phyloP scores from a whole-genome alignment of 257 asterid species.

The Fraxinus anomala region DNA sequence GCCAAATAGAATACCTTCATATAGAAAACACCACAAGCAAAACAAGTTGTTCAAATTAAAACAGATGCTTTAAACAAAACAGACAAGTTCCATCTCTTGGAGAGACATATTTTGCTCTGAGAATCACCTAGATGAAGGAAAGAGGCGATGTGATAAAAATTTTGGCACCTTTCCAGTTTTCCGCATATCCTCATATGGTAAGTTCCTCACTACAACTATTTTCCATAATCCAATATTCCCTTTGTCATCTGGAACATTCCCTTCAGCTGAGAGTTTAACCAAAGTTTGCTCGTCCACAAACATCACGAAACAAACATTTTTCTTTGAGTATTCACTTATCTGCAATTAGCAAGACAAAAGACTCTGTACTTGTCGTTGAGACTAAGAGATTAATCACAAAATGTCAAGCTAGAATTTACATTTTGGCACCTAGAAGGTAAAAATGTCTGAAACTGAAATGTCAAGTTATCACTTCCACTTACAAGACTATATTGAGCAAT shows the following conservation, averaged over 20 bases:
- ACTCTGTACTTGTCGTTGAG: not conserved
- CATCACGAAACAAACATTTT: conserved; percentile 82
- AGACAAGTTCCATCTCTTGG: conserved; percentile 21
- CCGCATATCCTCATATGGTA: conserved; percentile 79
- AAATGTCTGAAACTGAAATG: not conserved
- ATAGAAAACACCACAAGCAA: conserved; percentile 25
- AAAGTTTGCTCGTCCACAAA: conserved; percentile 81
- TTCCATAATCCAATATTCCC: conserved; percentile 86
- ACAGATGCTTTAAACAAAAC: conserved; percentile 19
- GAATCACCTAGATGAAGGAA: conserved; percentile 88
- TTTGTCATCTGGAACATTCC: conserved; percentile 62
- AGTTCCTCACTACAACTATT: conserved; percentile 69
- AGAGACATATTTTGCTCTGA: conserved; percentile 22
- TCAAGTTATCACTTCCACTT: not conserved
- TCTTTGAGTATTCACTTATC: conserved; percentile 90
- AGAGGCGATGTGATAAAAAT: conserved; percentile 82
- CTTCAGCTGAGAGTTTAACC: conserved; percentile 68
- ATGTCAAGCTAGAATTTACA: not conserved
- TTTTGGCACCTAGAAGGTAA: not conserved
- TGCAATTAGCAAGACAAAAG: conserved; percentile 29
- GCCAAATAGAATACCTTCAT: conserved; percentile 88
- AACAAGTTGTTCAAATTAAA: conserved; percentile 19
- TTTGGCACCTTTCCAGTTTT: conserved; percentile 97
- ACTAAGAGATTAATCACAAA: not conserved
- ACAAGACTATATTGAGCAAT: not conserved